Percentiles rank a stretch among this genome's conserved stretches.
Conservation (phyloP, 1,139 yeast genomes). For the Candida smagusa region DNA sequence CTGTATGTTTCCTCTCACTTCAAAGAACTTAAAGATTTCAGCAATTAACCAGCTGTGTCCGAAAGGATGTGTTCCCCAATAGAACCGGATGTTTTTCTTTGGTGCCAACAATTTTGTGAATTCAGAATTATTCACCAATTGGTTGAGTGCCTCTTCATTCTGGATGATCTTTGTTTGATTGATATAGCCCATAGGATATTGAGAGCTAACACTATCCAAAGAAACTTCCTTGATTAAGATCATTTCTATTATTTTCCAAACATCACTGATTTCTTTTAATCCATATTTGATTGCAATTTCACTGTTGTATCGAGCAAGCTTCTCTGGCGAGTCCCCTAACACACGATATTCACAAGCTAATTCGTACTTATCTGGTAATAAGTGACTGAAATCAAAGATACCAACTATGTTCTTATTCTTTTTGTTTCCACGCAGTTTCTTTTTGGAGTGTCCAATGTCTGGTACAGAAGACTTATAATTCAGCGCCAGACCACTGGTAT, state of each 20-base stretch:
- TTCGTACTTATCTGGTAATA: slow-evolving; percentile 75
- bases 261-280: slow-evolving; percentile 60
- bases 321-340: slow-evolving; percentile 63
- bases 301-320: slow-evolving; percentile 66
- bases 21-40: slow-evolving; percentile 65
- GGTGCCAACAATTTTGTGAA: slow-evolving; percentile 11
- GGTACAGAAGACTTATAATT: slow-evolving; percentile 27
- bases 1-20: slow-evolving; percentile 64
- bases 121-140: slow-evolving; percentile 16
- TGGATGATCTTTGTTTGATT: slow-evolving; percentile 1
- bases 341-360: slow-evolving; percentile 75
- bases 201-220: slow-evolving; percentile 12
- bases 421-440: slow-evolving; percentile 16
- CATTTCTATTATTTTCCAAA: slow-evolving; percentile 70
- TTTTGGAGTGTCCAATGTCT: slow-evolving; percentile 15
- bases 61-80: slow-evolving; percentile 82
- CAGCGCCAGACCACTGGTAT: slow-evolving; percentile 25
- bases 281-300: slow-evolving; percentile 68
- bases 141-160: slow-evolving; percentile 15
- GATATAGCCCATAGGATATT: slow-evolving; percentile 3
- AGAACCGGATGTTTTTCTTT: slow-evolving; percentile 32
- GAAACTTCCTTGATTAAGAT: slow-evolving; percentile 33
- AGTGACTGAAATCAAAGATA: slow-evolving; percentile 61
- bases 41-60: slow-evolving; percentile 72
- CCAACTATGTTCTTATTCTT: slow-evolving; percentile 52